Evolutionary conservation across 2,329 filamentous ascomycete genomes (phyloP), one percentile per base, ranked within the genome.

Genomic region (Aspergillus caelatus): DNA sequence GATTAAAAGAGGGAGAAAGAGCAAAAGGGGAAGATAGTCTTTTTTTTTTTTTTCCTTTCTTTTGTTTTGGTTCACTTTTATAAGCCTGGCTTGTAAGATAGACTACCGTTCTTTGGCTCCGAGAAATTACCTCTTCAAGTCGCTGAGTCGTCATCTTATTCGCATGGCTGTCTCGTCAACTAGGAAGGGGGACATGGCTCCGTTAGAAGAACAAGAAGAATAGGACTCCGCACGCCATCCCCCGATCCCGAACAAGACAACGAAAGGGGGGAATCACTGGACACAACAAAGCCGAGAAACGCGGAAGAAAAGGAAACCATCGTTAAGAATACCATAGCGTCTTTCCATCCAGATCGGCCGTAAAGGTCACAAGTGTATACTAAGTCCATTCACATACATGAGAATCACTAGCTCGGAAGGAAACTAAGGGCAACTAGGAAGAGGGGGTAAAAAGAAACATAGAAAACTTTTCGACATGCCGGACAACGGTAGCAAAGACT

Each of bases 381-480:
- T 70, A 55, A 68, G 58, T 68, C 65, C 68, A 73, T 68, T 72
- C 72, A 73, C 69, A 70, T 70, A 72, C 69, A 73, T 72, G 70
- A 70, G 70, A 73, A 75, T 71, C 72, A 68, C 61, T 68, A 74
- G 71, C 60, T 60, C 45, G 58, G 70, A 71, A 73, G 73, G 70
- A 64, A 70, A 67, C 66, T 62, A 57, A 63, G 64, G 56, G 58
- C 62, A 61, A 61, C 68, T 65, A 67, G 64, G 66, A 63, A 57
- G 65, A 62, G 62, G 34, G 32, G 52, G 12, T 63, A 64, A 62
- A 58, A 65, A 61, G 65, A 67, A 67, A 58, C 62, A 65, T 56
- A 58, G 36, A 45, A 73, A 77, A 77, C 75, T 77, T 77, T 77
- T 78, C 71, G 70, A 74, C 75, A 68, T 74, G 74, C 69, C 74